Base-by-base conservation (phyloP, 148 eudicot species). In the Polygonum aviculare region DNA sequence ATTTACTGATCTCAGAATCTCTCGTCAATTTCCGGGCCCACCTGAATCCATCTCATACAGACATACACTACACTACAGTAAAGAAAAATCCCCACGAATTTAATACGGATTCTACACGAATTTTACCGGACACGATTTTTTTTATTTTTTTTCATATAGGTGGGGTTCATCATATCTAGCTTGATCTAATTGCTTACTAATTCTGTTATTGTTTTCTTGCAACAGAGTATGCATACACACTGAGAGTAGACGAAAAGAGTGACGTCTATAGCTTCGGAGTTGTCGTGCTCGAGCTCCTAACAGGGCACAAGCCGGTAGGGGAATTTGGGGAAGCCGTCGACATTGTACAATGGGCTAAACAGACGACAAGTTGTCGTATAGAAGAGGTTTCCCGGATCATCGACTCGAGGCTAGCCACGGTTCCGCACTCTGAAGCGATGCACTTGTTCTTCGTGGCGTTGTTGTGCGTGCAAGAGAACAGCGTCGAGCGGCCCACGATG, bases 261-360 rank as follows among this genome's bases (percentile, higher is more conserved):
- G 99, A 95, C 6, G 99, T 95, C 0, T 95, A 95, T 69, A 95
- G 99, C 48, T 95, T 84, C 11, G 99, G 99, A 9, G 99, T 95
- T 0, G 99, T 95, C 2, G 78, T 95, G 3, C 83, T 95, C 1
- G 99, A 95, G 79, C 84, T 95, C 12, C 69, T 95, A 3, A 91
- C 96, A 0, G 99, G 99, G 1, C 84, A 88, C 0, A 87, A 87
- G 0, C 96, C 99, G 0, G 93, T 95, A 1, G 99, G 99, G 0
- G 97, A 93, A 18, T 93, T 95, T 33, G 99, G 97, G 2, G 99
- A 92, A 69, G 99, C 93, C 16, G 94, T 95, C 15, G 97, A 95
- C 65, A 92, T 95, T 8, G 97, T 93, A 14, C 94, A 91, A 65
- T 95, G 97, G 96, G 72, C 79, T 7, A 86, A 80, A 74, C 65